Evolutionary conservation across 495 filamentous ascomycete species (phyloP), one percentile per base, ranked within the genome.

Genomic region (Rhizodiscina lignyota): DNA sequence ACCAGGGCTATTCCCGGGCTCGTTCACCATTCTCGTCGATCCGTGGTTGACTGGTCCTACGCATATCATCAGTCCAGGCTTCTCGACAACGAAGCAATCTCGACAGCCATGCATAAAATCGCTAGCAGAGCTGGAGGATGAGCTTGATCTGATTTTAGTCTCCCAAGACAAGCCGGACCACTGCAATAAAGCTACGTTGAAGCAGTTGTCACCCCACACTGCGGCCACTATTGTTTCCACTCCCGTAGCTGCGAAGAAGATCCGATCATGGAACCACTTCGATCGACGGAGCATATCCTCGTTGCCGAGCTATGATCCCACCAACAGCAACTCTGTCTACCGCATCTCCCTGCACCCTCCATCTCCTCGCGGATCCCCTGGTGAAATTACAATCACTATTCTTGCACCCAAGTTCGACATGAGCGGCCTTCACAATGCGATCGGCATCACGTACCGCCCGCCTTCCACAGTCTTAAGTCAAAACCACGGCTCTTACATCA

Each of bases 111-210:
- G 65, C 44, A 61, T 82, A 35, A 54, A 57, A 3, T 71, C 74
- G 5, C 57, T 83, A 4, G 50, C 55, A 1, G 67, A 81, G 16
- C 59, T 84, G 11, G 59, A 66, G 0, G 54, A 67, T 32, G 57
- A 66, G 34, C 74, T 72, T 4, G 71, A 82, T 44, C 40, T 81
- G 6, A 65, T 83, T 34, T 55, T 84, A 35, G 63, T 82, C 22
- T 73, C 67, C n/a, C 79, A 83, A 45, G 58, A 69, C 39, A 79
- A 79, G 47, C 64, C 63, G 2, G 77, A 80, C 41, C 79, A 83
- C 42, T 81, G 76, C 51, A 70, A 82, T 43, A 59, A 74, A 48
- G 63, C 66, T 24, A 81, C 79, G 1, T 53, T 83, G 13, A 64
- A 59, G 17, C 66, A 75, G 40, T 56, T 83, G n/a, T 63, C 67